Evolutionary conservation across 176 grass and related monocot genomes (phyloP).

Genomic region (Hordeum marinum): DNA sequence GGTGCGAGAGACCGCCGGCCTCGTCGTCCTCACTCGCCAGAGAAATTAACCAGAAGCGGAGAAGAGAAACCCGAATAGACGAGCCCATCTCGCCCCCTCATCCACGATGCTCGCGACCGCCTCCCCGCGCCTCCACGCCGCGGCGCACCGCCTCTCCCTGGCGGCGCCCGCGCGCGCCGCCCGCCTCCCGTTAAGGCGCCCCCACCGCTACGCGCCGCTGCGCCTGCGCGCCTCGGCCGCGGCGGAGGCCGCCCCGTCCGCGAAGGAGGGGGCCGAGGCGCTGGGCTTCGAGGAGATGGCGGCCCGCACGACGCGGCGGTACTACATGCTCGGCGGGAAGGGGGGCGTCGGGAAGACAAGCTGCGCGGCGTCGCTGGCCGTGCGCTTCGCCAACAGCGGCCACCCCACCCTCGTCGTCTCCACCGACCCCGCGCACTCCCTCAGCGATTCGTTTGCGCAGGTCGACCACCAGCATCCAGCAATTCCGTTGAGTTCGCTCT

Average conservation of each 20-base stretch:
- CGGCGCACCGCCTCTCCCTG: constrained; percentile 22
- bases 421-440: constrained; percentile 84
- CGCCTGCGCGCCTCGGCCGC: constrained; percentile 16
- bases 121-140: constrained; percentile 18
- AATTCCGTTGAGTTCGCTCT: neutral
- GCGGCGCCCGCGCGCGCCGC: neutral
- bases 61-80: neutral
- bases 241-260: constrained; percentile 29
- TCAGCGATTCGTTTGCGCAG: constrained; percentile 86
- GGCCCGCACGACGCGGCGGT: constrained; percentile 47
- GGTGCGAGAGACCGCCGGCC: neutral
- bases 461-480: neutral
- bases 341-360: constrained; percentile 91
- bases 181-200: neutral
- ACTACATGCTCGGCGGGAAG: constrained; percentile 92
- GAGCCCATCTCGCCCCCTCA: neutral
- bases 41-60: neutral
- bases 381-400: constrained; percentile 85
- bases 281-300: constrained; percentile 75
- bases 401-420: constrained; percentile 89
- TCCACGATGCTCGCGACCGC: constrained; percentile 38
- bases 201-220: neutral
- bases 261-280: constrained; percentile 31
- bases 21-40: neutral
- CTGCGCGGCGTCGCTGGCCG: constrained; percentile 77